Evolutionary conservation across 352 stramenopile genomes (phyloP), one percentile per base, ranked within the genome.

Genomic region (Phytophthora megakarya): DNA sequence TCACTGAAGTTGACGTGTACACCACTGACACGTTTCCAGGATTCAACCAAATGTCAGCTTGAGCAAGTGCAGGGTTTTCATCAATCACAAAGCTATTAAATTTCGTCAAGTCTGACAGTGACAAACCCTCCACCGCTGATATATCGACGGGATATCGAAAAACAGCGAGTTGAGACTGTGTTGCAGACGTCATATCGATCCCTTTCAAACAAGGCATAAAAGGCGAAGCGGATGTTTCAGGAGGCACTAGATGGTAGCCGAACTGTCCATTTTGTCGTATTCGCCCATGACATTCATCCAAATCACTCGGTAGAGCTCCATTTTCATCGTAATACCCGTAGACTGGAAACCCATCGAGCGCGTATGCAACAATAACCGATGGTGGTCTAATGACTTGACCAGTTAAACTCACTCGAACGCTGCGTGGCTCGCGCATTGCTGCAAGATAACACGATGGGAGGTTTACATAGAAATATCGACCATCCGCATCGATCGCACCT

Each of bases 141-240:
- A 90, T 75, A 38, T 85, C 68, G 0, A 69, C 64, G 1, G 77
- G 81, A 12, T 62, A 82, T 0, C 75, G 77, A 30, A 90, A 90
- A 4, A 83, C 78, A 0, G 52, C 38, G 4, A 88, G 70, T 7
- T 61, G 45, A 16, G 50, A 37, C n/a, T 46, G 33, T 13, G 37
- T 30, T 13, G 38, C 18, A 32, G 63, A 50, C 3, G 61, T 54
- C 3, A 72, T 50, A 7, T 78, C 71, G 9, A 85, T 73, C 3
- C 70, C 83, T 52, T 76, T 82, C 5, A 90, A 54, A 35, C 83
- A 92, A n/a, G 77, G 73, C 61, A 87, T 81, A 13, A 88, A 88
- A 0, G 63, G 53, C 10, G 62, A 69, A 7, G 22, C 35, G 12
- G 49, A 37, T 16, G 46, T 10, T 23, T 49, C 12, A 0, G 59